Evolutionary conservation across 805 yeast species (phyloP), one percentile per base, ranked within the genome.

Genomic region (Blastobotrys robertii): DNA sequence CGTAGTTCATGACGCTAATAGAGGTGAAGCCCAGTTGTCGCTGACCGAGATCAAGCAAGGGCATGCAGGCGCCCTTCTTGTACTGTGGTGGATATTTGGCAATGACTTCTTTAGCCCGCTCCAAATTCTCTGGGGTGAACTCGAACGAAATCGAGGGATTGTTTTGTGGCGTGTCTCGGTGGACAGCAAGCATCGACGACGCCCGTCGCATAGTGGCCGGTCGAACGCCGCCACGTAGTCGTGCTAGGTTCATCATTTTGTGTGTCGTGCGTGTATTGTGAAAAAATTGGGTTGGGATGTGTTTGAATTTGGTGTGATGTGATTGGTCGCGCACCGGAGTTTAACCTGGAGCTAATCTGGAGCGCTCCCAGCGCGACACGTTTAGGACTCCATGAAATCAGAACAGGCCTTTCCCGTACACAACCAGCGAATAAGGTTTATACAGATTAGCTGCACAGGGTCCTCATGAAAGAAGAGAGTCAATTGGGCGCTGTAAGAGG

Each of bases 31-130:
- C 95, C 44, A 71, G 70, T 64, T 84, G 94, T 56, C 94, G 81
- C 67, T 84, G 95, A 34, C 92, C 95, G 50, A 84, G 69, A 59
- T 84, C 94, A 49, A 84, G 72, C 47, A 84, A 70, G 8, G 94
- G 94, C 94, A 84, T 85, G 45, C 79, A 79, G 2, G 95, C 94
- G 29, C 81, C 84, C 65, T 85, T 85, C 61, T 84, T 84, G 65
- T 85, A 84, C 60, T 84, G 90, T 22, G 83, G 70, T 8, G 95
- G 95, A 62, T 84, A 84, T 67, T 83, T 83, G 55, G 81, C 75
- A 42, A 84, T 71, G 56, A 84, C 76, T 48, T 74, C 79, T 46
- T 79, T 65, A n/a, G 94, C 94, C 51, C 84, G 69, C 50, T 69
- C 66, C 57, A 66, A 53, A 68, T 83, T 84, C 49, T 77, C 85